Base-by-base conservation (phyloP, 2,329 filamentous ascomycete species). In the Dothidotthia symphoricarpi region DNA sequence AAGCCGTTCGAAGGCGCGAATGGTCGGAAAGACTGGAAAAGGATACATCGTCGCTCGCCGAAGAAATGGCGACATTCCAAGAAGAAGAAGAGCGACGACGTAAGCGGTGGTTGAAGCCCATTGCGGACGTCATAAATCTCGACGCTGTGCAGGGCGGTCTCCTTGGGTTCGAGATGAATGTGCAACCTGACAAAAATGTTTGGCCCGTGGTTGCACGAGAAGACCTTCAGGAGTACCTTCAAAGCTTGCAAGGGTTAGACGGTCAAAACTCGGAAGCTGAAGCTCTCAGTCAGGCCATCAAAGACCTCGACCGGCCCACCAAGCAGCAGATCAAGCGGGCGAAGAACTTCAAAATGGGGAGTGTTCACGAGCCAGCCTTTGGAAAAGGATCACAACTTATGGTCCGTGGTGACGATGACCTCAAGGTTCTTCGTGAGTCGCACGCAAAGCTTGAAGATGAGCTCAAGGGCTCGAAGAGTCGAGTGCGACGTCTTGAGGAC, bases 291-390 rank as follows among this genome's bases (percentile, higher is more conserved):
- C 86, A 88, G 57, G 78, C 89, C 13, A 77, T 94, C 43, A 82
- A 83, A 44, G 89, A 95, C 36, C 75, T 97, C 11, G 83, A 83
- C 61, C 81, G 78, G 39, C 89, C 91, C 3, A 93, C 88, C 0
- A 88, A 85, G 54, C 88, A 93, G 63, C 90, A 95, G 61, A 80
- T 83, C 44, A 90, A 88, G 66, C 81, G 88, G 40, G 80, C 93
- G 6, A 95, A 91, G 64, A 89, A 88, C 4, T 97, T 98, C 73
- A 96, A 96, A 63, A 93, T 94, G 60, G 93, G 93, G 12, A 97
- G 93, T 60, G 79, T 97, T 25, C 89, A 96, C 56, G 93, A 97
- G 62, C 84, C 85, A n/a, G 81, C 81, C 3, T 77, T 96, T 45
- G 88, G 88, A n/a, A 82, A 85, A 57, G 94, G 87, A 49, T 91